These are phyloP conservation scores for Dipteronia dyeriana DNA, from an alignment of 345 rosid species.

Conservation along the genomic window DNA sequence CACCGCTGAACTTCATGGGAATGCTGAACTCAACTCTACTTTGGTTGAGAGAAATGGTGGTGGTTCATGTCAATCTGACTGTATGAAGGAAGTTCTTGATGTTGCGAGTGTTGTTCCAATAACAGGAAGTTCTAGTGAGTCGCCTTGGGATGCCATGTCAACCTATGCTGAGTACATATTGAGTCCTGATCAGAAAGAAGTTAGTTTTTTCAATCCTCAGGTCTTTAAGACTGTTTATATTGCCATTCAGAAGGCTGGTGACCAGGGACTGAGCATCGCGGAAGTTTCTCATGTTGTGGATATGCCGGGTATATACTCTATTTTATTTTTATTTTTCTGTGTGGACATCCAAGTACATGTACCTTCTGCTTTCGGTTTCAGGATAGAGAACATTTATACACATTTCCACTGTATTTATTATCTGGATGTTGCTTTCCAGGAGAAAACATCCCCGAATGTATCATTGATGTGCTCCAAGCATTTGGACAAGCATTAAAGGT, in stretches of 20 bases:
- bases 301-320: slow-evolving; percentile 39
- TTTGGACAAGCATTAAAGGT: slow-evolving; percentile 89
- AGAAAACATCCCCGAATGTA: slow-evolving; percentile 36
- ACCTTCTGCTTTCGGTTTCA: not conserved
- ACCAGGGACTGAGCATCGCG: slow-evolving; percentile 80
- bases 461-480: slow-evolving; percentile 72
- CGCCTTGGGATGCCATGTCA: slow-evolving; percentile 85
- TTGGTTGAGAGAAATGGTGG: slow-evolving; percentile 29
- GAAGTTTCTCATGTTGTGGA: slow-evolving; percentile 53
- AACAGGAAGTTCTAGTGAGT: slow-evolving; percentile 38
- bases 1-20: slow-evolving; percentile 26
- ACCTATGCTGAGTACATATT: slow-evolving; percentile 50
- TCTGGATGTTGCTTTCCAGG: slow-evolving; percentile 46
- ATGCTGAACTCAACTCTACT: slow-evolving; percentile 32
- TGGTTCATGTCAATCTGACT: slow-evolving; percentile 33
- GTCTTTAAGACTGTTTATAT: slow-evolving; percentile 53
- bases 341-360: slow-evolving; percentile 1
- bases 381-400: not conserved
- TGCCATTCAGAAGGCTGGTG: slow-evolving; percentile 88
- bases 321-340: not conserved
- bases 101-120: slow-evolving; percentile 36
- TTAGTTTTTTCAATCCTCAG: slow-evolving; percentile 41
- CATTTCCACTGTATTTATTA: slow-evolving; percentile 23
- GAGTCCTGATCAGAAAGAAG: slow-evolving; percentile 32
- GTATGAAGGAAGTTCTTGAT: slow-evolving; percentile 40